Base-by-base conservation (phyloP, 1,139 yeast species). In the Kurtzmaniella quercitrusa region DNA sequence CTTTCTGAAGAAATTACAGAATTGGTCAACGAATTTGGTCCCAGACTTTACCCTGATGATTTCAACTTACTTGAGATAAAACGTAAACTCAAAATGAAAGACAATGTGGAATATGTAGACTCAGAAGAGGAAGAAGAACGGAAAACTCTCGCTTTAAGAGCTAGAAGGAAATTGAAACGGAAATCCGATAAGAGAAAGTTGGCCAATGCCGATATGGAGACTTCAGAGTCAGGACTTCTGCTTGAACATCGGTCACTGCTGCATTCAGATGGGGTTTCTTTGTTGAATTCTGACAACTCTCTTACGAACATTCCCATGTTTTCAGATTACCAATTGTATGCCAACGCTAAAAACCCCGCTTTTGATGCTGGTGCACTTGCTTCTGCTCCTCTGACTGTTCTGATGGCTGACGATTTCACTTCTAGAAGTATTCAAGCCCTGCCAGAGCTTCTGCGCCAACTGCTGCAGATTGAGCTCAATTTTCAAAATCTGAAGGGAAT, bases 271-370 rank as follows among this genome's bases (percentile, higher is more conserved):
- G 81, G 80, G 38, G 65, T 77, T 41, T 77, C 83, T 1, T 60
- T 79, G 39, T 67, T 78, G 57, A 73, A 73, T 50, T 75, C 82
- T 3, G 78, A 72, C 46, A 70, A 70, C 44, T 77, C 81, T 3
- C 69, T 74, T 48, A 76, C 82, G 6, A 73, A 79, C 51, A 75
- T 79, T 41, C 84, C 83, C 0, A 62, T 78, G 65, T 77, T 78
- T 49, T 73, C 78, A 14, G 78, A 73, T 49, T 73, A 71, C 47
- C 62, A 57, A 18, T 61, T 73, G 46, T 73, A 70, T 50, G 61
- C 56, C 49, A 69, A 69, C 51, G 66, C 60, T 11, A 59, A 52
- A 43, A 62, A 63, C 44, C 56, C 60, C 12, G 46, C 54, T 41
- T 48, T 62, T 43, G 51, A 54, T 19, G 44, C 62, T 27, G 64